These are phyloP conservation scores for Wallacemonas sp. DNA, from an alignment of 208 protist species.

Conservation along the genomic window DNA sequence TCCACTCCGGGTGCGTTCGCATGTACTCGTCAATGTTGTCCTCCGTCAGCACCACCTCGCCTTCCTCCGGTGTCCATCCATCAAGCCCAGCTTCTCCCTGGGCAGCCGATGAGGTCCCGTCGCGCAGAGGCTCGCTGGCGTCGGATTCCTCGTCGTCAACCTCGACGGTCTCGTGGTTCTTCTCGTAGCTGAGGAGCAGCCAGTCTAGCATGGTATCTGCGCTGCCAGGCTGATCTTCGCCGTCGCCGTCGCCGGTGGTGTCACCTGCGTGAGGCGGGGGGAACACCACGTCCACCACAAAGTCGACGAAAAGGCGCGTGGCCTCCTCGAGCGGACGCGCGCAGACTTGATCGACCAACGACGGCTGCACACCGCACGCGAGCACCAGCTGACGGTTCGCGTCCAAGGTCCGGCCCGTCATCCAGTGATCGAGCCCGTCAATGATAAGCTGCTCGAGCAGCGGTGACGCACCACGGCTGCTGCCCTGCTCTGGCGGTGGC, in stretches of 20 bases:
- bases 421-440: conserved; percentile 78
- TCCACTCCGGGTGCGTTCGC: conserved; percentile 48
- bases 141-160: conserved; percentile 32
- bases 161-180: conserved; percentile 62
- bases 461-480: conserved; percentile 12
- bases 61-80: conserved; percentile 36
- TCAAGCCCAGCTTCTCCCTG: conserved; percentile 19
- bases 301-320: conserved; percentile 55
- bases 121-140: background rate
- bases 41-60: conserved; percentile 67
- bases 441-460: conserved; percentile 81
- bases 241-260: background rate
- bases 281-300: conserved; percentile 87
- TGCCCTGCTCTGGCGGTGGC: conserved; percentile 1
- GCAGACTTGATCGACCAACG: conserved; percentile 44
- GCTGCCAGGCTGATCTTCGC: conserved; percentile 1
- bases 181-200: conserved; percentile 72
- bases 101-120: background rate
- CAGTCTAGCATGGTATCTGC: conserved; percentile 53
- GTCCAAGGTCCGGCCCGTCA: conserved; percentile 26
- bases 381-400: conserved; percentile 62
- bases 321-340: conserved; percentile 28
- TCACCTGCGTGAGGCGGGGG: conserved; percentile 26
- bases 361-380: conserved; percentile 73
- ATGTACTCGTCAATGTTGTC: conserved; percentile 81